These are phyloP conservation scores for Fraxinus sp. DNA, from an alignment of 305 asterid species.

Conservation along the genomic window DNA sequence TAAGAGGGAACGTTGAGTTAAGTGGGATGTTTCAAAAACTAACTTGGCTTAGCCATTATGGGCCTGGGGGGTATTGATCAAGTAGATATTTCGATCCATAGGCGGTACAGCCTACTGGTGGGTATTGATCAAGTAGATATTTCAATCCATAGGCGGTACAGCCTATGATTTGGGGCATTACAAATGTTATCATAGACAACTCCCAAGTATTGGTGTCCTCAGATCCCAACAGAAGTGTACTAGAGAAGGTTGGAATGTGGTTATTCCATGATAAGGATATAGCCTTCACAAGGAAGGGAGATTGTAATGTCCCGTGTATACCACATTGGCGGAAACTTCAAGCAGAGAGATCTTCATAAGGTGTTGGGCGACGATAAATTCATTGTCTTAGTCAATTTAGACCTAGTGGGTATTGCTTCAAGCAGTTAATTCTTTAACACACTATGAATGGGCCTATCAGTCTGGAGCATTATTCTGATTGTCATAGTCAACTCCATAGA, in stretches of 20 bases:
- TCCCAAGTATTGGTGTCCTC: not conserved
- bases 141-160: not conserved
- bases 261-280: not conserved
- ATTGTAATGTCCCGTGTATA: not conserved
- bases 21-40: not conserved
- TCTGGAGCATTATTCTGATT: not conserved
- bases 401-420: not conserved
- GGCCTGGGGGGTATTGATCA: not conserved
- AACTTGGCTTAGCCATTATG: not conserved
- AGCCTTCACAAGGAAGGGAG: not conserved
- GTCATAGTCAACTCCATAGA: slow-evolving; percentile 1
- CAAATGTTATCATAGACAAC: slow-evolving; percentile 1
- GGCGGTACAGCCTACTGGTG: not conserved
- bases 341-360: not conserved
- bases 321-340: not conserved
- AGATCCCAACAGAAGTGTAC: not conserved
- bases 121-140: not conserved
- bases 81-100: not conserved
- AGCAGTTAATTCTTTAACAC: slow-evolving; percentile 1
- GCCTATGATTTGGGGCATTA: not conserved
- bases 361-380: not conserved
- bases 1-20: not conserved
- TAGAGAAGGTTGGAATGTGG: not conserved
- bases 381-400: not conserved
- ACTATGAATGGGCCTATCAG: not conserved